A percentile compares a stretch with the other conserved stretches of the same genome.
phyloP scores from a whole-genome alignment of 78 protist genomes.

The Bodo saltans region DNA sequence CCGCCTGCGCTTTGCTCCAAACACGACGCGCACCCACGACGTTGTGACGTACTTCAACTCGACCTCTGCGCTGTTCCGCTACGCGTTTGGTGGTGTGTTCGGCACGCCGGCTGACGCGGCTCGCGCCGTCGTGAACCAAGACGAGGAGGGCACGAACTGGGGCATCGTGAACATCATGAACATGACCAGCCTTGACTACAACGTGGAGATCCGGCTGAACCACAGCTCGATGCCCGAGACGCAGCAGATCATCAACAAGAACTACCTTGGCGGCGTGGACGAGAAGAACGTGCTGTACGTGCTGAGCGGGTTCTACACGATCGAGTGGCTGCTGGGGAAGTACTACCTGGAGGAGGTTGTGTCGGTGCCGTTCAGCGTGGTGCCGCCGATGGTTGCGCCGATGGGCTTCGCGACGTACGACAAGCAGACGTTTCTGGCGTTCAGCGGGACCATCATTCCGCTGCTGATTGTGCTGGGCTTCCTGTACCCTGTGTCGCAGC shows the following conservation, averaged over 20 bases:
- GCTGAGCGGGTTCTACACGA: background rate
- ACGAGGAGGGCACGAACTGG: background rate
- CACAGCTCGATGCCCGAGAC: background rate
- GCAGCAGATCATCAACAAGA: background rate
- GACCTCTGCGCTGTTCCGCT: background rate
- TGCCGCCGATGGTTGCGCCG: background rate
- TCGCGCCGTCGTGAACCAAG: background rate
- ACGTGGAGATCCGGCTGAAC: background rate
- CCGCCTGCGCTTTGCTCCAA: background rate
- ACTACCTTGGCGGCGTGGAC: background rate
- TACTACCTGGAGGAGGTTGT: background rate
- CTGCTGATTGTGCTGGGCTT: conserved; percentile 2
- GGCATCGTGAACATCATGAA: background rate
- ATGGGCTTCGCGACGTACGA: background rate
- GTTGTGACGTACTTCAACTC: background rate
- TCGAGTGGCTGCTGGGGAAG: background rate
- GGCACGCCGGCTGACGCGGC: background rate
- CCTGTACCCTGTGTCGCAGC: conserved; percentile 12
- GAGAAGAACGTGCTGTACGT: background rate
- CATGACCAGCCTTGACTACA: background rate
- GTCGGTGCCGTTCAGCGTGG: background rate
- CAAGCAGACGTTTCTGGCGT: background rate
- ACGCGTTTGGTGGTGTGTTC: too few relatives aligned
- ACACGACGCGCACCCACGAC: background rate
- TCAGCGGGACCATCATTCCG: background rate